Evolutionary conservation across 345 rosid genomes (phyloP).

Genomic region (Populus deltoides): DNA sequence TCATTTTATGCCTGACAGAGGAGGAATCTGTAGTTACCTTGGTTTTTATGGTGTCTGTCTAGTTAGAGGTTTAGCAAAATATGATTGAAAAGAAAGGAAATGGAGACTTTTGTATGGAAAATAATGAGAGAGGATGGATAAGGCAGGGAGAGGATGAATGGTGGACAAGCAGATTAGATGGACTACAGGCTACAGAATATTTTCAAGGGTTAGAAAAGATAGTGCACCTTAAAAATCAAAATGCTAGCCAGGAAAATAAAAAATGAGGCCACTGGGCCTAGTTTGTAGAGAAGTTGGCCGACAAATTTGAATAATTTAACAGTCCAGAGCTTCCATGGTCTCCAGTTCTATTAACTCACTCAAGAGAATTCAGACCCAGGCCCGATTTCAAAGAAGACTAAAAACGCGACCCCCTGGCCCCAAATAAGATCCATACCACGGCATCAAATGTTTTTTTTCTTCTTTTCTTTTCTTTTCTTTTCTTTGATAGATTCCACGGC

Average conservation of each 20-base stretch:
- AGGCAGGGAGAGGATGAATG: conserved; percentile 6
- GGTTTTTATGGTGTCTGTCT: not conserved
- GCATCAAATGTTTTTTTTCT: too few species aligned
- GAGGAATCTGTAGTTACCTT: not conserved
- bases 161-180: conserved; percentile 1
- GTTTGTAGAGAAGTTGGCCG: not conserved
- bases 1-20: not conserved
- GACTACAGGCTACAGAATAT: not conserved
- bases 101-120: not conserved
- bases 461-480: too few species aligned
- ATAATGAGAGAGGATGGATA: not conserved
- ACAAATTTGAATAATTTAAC: not conserved
- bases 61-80: not conserved
- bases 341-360: too few species aligned
- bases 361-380: not conserved
- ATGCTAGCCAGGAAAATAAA: not conserved
- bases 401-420: too few species aligned
- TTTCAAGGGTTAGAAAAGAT: not conserved
- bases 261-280: not conserved
- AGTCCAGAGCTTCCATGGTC: not conserved
- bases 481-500: too few species aligned
- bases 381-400: not conserved
- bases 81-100: not conserved
- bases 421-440: too few species aligned
- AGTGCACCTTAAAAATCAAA: not conserved